Conservation (phyloP, 108 stramenopile genomes). For the Hondaea fermentalgiana region DNA sequence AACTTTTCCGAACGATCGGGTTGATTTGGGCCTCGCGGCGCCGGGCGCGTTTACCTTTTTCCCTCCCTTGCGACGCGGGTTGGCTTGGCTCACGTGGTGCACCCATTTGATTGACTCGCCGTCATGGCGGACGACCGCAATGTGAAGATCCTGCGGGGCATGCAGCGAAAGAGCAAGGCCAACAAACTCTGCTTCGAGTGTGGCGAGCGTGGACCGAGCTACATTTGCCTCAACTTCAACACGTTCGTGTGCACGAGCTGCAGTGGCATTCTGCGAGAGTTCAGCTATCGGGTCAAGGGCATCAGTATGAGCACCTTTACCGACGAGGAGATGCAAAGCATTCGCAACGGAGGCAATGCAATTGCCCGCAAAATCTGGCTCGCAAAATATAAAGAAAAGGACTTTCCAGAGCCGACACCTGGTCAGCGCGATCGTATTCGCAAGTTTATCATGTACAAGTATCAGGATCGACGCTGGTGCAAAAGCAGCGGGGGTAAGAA, state of each 20-base stretch:
- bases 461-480: background rate
- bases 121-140: background rate
- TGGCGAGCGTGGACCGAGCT: background rate
- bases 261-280: slow-evolving; percentile 6
- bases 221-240: background rate
- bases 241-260: background rate
- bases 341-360: background rate
- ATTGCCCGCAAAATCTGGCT: background rate
- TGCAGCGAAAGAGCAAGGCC: background rate
- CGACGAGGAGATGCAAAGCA: background rate
- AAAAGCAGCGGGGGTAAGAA: background rate
- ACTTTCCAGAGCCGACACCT: background rate
- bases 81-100: too few relatives aligned
- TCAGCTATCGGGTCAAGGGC: background rate
- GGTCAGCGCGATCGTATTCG: background rate
- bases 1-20: too few relatives aligned
- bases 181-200: slow-evolving; percentile 16
- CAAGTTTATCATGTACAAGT: slow-evolving; percentile 10
- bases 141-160: background rate
- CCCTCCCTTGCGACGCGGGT: too few relatives aligned
- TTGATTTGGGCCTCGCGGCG: too few relatives aligned
- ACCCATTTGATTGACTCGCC: background rate
- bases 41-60: too few relatives aligned
- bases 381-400: background rate
- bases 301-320: slow-evolving; percentile 2